Conservation (phyloP, 176 grass and related monocot genomes). For the Eleusine coracana region DNA sequence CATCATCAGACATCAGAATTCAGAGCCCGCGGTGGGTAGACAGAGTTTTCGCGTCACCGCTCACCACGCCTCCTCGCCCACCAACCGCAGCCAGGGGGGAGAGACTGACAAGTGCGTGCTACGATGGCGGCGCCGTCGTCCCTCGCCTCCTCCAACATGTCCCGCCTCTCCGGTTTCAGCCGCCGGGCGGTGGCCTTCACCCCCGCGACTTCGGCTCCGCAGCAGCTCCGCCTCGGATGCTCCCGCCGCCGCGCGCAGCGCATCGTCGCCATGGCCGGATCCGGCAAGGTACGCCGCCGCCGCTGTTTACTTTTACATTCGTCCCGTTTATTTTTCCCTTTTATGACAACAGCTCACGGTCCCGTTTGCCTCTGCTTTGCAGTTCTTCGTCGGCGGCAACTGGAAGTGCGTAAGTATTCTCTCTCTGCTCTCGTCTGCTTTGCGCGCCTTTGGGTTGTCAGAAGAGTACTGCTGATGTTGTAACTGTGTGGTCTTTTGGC, state of each 20-base stretch:
- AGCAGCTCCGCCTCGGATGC: conserved; percentile 56
- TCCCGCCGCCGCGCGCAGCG: conserved; percentile 60
- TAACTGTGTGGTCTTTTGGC: not conserved
- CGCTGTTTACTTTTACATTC: not conserved
- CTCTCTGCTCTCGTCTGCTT: conserved; percentile 9
- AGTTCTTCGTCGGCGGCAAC: conserved; percentile 99
- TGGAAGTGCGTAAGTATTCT: conserved; percentile 95
- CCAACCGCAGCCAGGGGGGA: conserved; percentile 29
- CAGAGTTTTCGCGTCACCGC: not conserved
- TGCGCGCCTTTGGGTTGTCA: not conserved
- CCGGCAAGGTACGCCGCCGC: conserved; percentile 67
- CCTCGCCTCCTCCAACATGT: conserved; percentile 64
- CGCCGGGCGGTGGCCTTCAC: conserved; percentile 18
- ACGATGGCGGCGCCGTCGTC: conserved; percentile 70
- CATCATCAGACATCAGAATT: not conserved
- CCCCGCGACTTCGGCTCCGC: conserved; percentile 33
- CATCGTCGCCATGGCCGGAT: conserved; percentile 94
- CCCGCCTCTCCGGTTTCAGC: conserved; percentile 47
- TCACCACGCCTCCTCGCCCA: not conserved
- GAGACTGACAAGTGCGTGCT: not conserved
- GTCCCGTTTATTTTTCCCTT: not conserved
- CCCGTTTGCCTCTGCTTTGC: conserved; percentile 26
- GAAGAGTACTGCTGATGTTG: not conserved
- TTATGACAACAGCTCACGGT: not conserved
- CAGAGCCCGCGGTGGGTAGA: not conserved